Percentiles rank a stretch among this genome's conserved stretches.
phyloP scores from a whole-genome alignment of 2,329 filamentous ascomycete genomes.

The Paracoccidioides brasiliensis region DNA sequence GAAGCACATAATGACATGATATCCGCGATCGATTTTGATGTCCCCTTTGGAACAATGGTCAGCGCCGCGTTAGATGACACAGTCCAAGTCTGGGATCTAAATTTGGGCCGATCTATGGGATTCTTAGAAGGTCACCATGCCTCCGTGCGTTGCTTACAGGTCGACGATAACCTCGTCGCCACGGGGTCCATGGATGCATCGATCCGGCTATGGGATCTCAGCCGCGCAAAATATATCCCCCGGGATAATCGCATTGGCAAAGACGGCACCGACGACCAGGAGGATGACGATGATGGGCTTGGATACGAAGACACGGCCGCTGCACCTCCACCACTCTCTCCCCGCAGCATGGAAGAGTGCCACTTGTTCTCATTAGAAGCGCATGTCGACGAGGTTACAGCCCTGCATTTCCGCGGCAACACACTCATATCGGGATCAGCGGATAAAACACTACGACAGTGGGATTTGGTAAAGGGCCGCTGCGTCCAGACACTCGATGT shows the following conservation, averaged over 20 bases:
- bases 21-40: slow-evolving; percentile 87
- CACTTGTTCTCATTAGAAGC: slow-evolving; percentile 77
- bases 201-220: slow-evolving; percentile 89
- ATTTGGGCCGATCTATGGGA: slow-evolving; percentile 82
- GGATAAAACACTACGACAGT: slow-evolving; percentile 93
- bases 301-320: slow-evolving; percentile 57
- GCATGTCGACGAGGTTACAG: slow-evolving; percentile 89
- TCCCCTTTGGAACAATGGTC: slow-evolving; percentile 91
- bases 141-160: slow-evolving; percentile 81
- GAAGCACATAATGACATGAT: slow-evolving; percentile 79
- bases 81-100: slow-evolving; percentile 91
- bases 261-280: slow-evolving; percentile 30
- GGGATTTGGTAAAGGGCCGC: slow-evolving; percentile 93
- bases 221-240: slow-evolving; percentile 71
- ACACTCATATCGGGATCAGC: slow-evolving; percentile 89
- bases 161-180: slow-evolving; percentile 89
- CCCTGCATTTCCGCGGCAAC: slow-evolving; percentile 77
- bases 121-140: slow-evolving; percentile 86
- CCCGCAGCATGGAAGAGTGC: slow-evolving; percentile 77
- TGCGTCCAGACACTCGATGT: slow-evolving; percentile 96
- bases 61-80: slow-evolving; percentile 87
- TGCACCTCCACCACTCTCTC: slow-evolving; percentile 52
- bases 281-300: slow-evolving; percentile 45
- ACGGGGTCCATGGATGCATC: slow-evolving; percentile 93
- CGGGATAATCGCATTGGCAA: slow-evolving; percentile 48